Evolutionary conservation across 768 basidiomycete species (phyloP).

Genomic region (Xerocomellus intermedius): DNA sequence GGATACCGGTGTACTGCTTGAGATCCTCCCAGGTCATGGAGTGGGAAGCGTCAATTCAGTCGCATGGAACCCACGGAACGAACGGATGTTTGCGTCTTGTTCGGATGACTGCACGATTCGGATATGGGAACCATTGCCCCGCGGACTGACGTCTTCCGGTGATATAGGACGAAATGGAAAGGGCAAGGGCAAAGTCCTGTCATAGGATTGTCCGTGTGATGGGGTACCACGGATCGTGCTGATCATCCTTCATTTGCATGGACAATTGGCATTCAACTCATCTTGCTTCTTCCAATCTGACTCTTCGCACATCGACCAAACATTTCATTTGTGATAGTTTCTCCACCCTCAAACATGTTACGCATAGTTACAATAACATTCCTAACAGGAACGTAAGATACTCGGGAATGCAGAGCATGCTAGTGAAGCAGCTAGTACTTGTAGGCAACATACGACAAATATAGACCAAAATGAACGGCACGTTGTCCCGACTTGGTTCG

Average conservation of each 20-base stretch:
- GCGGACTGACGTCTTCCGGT: constrained; percentile 18
- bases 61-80: constrained; percentile 90
- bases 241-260: constrained; percentile 26
- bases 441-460: background rate
- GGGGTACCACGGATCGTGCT: constrained; percentile 16
- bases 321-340: constrained; percentile 23
- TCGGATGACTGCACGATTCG: constrained; percentile 90
- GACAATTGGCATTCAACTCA: constrained; percentile 30
- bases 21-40: constrained; percentile 86
- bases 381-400: constrained; percentile 18
- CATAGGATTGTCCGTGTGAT: constrained; percentile 33
- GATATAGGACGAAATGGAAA: constrained; percentile 43
- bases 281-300: constrained; percentile 23
- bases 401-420: background rate
- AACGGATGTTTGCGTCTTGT: constrained; percentile 93
- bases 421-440: background rate
- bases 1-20: constrained; percentile 78
- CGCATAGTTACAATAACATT: constrained; percentile 34
- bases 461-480: constrained; percentile 16
- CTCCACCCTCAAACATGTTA: constrained; percentile 24
- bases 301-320: constrained; percentile 22
- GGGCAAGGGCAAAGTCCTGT: constrained; percentile 63
- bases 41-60: constrained; percentile 91
- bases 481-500: constrained; percentile 17
- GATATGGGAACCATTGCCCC: constrained; percentile 70